These are phyloP conservation scores for Dioscorea alata DNA, from an alignment of 106 monocot species.

Conservation along the genomic window DNA sequence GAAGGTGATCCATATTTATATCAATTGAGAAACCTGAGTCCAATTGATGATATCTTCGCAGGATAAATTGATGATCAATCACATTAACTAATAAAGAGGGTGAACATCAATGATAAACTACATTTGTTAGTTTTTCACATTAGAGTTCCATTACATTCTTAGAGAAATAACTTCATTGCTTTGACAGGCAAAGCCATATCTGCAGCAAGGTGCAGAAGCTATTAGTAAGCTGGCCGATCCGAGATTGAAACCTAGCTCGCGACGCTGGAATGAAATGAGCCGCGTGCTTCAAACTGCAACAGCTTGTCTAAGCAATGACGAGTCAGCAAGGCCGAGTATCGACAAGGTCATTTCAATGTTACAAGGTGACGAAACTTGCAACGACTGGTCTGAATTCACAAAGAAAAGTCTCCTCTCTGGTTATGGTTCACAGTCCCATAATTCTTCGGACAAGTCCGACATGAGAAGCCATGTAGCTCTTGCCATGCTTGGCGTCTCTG, in stretches of 20 bases:
- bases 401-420: slow-evolving; percentile 33
- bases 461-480: slow-evolving; percentile 64
- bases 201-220: slow-evolving; percentile 44
- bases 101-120: no score
- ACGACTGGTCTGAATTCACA: slow-evolving; percentile 31
- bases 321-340: slow-evolving; percentile 60
- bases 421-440: slow-evolving; percentile 23
- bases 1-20: no score
- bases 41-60: no score
- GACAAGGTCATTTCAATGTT: slow-evolving; percentile 50
- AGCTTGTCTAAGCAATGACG: slow-evolving; percentile 55
- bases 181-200: slow-evolving; percentile 62
- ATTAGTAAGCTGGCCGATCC: slow-evolving; percentile 57
- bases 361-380: slow-evolving; percentile 30
- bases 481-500: slow-evolving; percentile 82
- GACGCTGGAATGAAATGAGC: slow-evolving; percentile 32
- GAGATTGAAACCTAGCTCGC: slow-evolving; percentile 28
- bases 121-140: no score
- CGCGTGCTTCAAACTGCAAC: slow-evolving; percentile 48
- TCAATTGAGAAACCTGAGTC: no score
- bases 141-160: no score
- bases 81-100: no score
- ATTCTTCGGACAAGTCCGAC: slow-evolving; percentile 21
- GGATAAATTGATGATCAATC: no score
- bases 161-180: no score